phyloP scores from a whole-genome alignment of 352 stramenopile species.

The Globisporangium splendens region DNA sequence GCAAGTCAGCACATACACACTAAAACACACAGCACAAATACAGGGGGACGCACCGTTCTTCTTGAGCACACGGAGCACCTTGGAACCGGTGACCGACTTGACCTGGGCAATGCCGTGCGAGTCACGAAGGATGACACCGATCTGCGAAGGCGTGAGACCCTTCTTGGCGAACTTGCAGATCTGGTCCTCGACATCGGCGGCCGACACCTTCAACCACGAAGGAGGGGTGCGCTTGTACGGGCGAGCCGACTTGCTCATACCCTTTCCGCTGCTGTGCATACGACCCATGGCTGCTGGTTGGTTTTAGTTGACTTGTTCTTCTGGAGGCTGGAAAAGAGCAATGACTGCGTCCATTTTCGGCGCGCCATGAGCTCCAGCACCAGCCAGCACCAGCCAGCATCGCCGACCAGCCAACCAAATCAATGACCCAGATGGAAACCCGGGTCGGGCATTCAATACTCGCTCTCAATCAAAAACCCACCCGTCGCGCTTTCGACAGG shows the following conservation, averaged over 20 bases:
- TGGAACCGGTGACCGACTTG: conserved; percentile 97
- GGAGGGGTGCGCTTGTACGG: conserved; percentile 99
- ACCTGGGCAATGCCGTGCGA: conserved; percentile 99
- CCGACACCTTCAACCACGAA: conserved; percentile 97
- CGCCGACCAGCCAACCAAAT: conserved; percentile 37
- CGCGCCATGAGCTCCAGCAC: conserved; percentile 20
- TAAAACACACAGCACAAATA: conserved; percentile 5
- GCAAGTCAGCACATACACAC: conserved; percentile 17
- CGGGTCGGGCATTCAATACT: not conserved
- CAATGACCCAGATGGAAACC: conserved; percentile 1
- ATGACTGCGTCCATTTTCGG: conserved; percentile 11
- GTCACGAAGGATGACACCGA: conserved; percentile 99
- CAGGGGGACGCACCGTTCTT: conserved; percentile 89
- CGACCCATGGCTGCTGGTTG: conserved; percentile 93
- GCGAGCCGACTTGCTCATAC: conserved; percentile 98
- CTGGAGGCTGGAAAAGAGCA: conserved; percentile 65
- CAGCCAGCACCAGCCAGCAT: not conserved
- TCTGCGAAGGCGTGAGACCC: conserved; percentile 95
- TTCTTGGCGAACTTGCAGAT: conserved; percentile 99
- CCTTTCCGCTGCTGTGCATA: conserved; percentile 99
- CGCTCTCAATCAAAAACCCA: not conserved
- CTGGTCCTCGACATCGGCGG: conserved; percentile 97
- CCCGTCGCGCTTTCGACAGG: too few relatives aligned
- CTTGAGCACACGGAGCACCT: conserved; percentile 99
- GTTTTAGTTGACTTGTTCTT: conserved; percentile 32